phyloP scores from a whole-genome alignment of 73 alveolate species.

The Strombidium stylifer region DNA sequence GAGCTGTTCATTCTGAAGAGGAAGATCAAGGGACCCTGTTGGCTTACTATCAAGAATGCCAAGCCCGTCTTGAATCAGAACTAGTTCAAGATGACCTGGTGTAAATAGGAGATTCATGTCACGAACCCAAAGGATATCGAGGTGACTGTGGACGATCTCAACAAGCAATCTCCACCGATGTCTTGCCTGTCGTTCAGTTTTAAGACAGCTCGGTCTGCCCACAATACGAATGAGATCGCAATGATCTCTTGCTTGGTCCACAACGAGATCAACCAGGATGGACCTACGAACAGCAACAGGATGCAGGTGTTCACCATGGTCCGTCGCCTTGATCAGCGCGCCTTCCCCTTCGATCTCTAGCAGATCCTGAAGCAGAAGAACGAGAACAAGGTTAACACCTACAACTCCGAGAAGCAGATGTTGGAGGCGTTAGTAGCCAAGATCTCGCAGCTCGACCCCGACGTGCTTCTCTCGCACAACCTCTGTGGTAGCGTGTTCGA shows the following conservation, averaged over 20 bases:
- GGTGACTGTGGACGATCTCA: slow-evolving; percentile 63
- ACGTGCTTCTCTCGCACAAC: slow-evolving; percentile 93
- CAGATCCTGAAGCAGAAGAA: slow-evolving; percentile 9
- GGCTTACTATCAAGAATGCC: slow-evolving; percentile 86
- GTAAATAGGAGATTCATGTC: slow-evolving; percentile 66
- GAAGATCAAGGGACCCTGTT: slow-evolving; percentile 95
- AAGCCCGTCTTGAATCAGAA: slow-evolving; percentile 54
- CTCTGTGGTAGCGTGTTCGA: slow-evolving; percentile 78
- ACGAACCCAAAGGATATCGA: slow-evolving; percentile 66
- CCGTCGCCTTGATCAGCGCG: slow-evolving; percentile 59
- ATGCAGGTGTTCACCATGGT: slow-evolving; percentile 53
- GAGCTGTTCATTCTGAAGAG: slow-evolving; percentile 86
- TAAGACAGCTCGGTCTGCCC: slow-evolving; percentile 56
- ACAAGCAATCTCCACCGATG: slow-evolving; percentile 80
- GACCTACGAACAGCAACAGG: slow-evolving; percentile 60
- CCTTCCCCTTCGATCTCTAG: slow-evolving; percentile 51
- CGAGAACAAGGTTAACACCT: slow-evolving; percentile 31
- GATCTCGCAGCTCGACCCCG: slow-evolving; percentile 90
- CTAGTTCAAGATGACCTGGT: slow-evolving; percentile 73
- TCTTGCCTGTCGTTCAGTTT: slow-evolving; percentile 70
- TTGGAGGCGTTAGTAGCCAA: slow-evolving; percentile 68
- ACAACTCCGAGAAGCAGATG: slow-evolving; percentile 77
- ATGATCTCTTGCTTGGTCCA: slow-evolving; percentile 67
- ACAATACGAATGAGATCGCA: slow-evolving; percentile 74
- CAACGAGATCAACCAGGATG: slow-evolving; percentile 66